Base-by-base conservation (phyloP, 345 rosid genomes). In the Lepidium didymum region DNA sequence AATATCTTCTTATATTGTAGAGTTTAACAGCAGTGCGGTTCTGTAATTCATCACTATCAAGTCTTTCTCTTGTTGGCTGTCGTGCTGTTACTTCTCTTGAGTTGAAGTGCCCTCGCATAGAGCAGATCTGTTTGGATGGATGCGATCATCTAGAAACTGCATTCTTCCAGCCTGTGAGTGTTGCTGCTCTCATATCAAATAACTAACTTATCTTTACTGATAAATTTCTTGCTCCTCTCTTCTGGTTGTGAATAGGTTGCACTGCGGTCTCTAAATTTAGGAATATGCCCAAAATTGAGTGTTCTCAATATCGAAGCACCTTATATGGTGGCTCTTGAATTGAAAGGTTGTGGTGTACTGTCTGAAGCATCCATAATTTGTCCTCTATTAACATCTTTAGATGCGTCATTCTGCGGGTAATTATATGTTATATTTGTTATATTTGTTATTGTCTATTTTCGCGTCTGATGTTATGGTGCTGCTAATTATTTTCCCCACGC, bases 371-470 rank as follows among this genome's bases (percentile, higher is more conserved):
- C 84, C 54, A 87, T 94, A 56, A 73, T 83, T 29, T 91, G 97
- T 69, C 96, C 99, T 53, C 82, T 77, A 29, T 78, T 94, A 55
- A 87, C 85, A 52, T 86, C 99, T 62, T 83, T 94, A 56, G 97
- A 94, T 81, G 93, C 97, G 64, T 94, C 99, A 51, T 94, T 94
- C 79, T 91, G 99, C 93, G 58, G 97, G 99, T 91, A 53, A 54
- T 1, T 47, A 49, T 51, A 45, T 57, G 5, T 63, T 11, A 7
- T 11, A 15, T 10, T 45, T 57, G 5, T 63, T 11, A 7, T 11
- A 15, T 10, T 45, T 42, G 11, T 54, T 29, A 43, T n/a, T 64
- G 31, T 14, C 68, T 12, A 56, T 49, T 46, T 67, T 13, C 16
- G 14, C 11, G 44, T 33, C 38, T 41, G 36, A 11, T 41, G 10